Evolutionary conservation across 306 rosid species (phyloP).

Genomic region (Echinosophora koreensis): DNA sequence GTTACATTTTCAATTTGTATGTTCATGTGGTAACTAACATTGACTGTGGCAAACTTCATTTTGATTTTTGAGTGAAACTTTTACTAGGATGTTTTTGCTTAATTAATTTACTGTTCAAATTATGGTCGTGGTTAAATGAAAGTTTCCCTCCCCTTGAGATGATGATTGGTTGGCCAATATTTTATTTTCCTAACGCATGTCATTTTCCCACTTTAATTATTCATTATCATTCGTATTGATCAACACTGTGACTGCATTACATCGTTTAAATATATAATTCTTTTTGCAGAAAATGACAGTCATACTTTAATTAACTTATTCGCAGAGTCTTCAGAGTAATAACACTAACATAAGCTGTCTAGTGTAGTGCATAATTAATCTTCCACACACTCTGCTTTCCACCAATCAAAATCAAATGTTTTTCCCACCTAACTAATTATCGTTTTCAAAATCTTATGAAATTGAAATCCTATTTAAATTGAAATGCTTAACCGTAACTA

Average conservation of each 20-base stretch:
- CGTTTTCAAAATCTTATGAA: background rate
- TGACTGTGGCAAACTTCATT: conserved; percentile 35
- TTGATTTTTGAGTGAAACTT: conserved; percentile 39
- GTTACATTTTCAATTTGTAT: conserved; percentile 37
- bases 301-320: conserved; percentile 29
- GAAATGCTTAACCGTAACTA: no score
- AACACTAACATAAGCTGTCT: background rate
- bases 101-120: no score
- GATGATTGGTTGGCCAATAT: background rate
- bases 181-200: conserved; percentile 22
- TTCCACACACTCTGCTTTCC: background rate
- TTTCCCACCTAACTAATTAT: background rate
- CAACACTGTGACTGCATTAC: background rate
- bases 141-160: conserved; percentile 7
- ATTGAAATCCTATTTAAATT: no score
- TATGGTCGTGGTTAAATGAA: conserved; percentile 6
- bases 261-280: background rate
- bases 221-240: conserved; percentile 1
- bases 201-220: conserved; percentile 29
- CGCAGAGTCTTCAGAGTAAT: background rate
- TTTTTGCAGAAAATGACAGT: conserved; percentile 24
- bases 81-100: background rate
- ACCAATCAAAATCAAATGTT: conserved; percentile 36
- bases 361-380: background rate
- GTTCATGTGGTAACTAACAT: conserved; percentile 39